Conservation (phyloP, 1,139 yeast species). For the Protomyces gravidus region DNA sequence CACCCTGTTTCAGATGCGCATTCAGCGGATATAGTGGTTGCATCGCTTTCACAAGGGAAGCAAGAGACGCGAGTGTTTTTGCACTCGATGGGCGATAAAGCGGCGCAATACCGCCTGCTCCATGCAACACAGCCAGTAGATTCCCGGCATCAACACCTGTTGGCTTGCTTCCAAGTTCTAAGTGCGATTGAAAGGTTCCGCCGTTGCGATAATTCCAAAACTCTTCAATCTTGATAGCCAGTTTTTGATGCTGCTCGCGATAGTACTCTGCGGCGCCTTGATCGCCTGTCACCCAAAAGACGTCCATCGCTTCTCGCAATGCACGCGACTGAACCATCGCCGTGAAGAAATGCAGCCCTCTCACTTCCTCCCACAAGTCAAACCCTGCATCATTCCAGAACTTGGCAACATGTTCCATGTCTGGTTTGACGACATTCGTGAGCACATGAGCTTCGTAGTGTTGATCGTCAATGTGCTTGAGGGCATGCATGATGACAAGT, state of each 20-base stretch:
- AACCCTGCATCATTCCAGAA: constrained; percentile 68
- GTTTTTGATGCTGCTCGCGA: constrained; percentile 37
- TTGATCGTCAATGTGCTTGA: constrained; percentile 45
- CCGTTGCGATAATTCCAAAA: constrained; percentile 42
- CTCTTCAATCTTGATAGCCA: constrained; percentile 44
- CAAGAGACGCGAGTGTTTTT: constrained; percentile 37
- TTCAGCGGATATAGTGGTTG: constrained; percentile 70
- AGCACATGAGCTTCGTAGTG: constrained; percentile 41
- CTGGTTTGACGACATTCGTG: constrained; percentile 54
- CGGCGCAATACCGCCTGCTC: constrained; percentile 35
- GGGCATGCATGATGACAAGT: constrained; percentile 57
- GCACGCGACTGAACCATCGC: constrained; percentile 69
- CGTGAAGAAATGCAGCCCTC: constrained; percentile 73
- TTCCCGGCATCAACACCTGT: constrained; percentile 78
- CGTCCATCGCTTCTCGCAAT: constrained; percentile 53
- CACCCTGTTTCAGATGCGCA: constrained; percentile 50
- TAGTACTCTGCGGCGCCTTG: constrained; percentile 40
- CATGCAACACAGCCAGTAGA: constrained; percentile 55
- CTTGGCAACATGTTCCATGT: constrained; percentile 57
- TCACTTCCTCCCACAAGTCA: constrained; percentile 90
- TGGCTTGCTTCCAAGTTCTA: constrained; percentile 52
- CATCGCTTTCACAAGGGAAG: constrained; percentile 61
- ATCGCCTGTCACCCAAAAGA: constrained; percentile 47
- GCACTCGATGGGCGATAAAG: constrained; percentile 39
- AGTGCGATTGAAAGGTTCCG: constrained; percentile 62